A percentile compares a stretch with the other conserved stretches of the same genome.
phyloP scores from a whole-genome alignment of 2,329 filamentous ascomycete genomes.

The Emmonsiellopsis sp. region DNA sequence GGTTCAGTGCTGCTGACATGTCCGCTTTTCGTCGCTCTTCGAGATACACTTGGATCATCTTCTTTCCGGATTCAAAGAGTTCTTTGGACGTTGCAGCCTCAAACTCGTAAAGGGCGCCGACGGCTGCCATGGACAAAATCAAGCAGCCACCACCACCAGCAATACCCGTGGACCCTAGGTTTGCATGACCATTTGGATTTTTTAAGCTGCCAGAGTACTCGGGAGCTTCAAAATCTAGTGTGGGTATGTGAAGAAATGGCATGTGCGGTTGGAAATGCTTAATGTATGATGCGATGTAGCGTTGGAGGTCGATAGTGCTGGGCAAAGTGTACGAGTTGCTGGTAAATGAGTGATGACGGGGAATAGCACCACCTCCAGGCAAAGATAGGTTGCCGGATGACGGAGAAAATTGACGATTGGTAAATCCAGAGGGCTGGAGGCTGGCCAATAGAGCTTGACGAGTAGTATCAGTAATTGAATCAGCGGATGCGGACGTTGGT shows the following conservation, averaged over 20 bases:
- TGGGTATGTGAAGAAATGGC: constrained; percentile 88
- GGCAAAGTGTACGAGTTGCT: constrained; percentile 48
- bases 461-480: constrained; percentile 58
- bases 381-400: constrained; percentile 46
- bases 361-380: constrained; percentile 27
- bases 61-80: constrained; percentile 86
- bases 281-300: constrained; percentile 84
- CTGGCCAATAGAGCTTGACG: constrained; percentile 54
- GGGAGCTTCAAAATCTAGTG: constrained; percentile 78
- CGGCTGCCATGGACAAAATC: constrained; percentile 79
- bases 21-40: constrained; percentile 85
- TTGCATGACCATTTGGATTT: constrained; percentile 44
- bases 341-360: constrained; percentile 18
- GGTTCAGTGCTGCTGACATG: constrained; percentile 53
- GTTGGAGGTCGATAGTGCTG: constrained; percentile 75
- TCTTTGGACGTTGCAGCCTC: constrained; percentile 72
- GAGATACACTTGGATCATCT: constrained; percentile 86
- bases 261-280: constrained; percentile 88
- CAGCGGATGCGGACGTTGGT: constrained; percentile 47
- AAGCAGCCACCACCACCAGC: constrained; percentile 77
- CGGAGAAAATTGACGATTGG: constrained; percentile 52
- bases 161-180: constrained; percentile 45
- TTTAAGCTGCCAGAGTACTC: constrained; percentile 54
- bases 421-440: constrained; percentile 47
- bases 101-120: constrained; percentile 77